Base-by-base conservation (phyloP, 164 flowering plant genomes). In the Magnolia officinalis region DNA sequence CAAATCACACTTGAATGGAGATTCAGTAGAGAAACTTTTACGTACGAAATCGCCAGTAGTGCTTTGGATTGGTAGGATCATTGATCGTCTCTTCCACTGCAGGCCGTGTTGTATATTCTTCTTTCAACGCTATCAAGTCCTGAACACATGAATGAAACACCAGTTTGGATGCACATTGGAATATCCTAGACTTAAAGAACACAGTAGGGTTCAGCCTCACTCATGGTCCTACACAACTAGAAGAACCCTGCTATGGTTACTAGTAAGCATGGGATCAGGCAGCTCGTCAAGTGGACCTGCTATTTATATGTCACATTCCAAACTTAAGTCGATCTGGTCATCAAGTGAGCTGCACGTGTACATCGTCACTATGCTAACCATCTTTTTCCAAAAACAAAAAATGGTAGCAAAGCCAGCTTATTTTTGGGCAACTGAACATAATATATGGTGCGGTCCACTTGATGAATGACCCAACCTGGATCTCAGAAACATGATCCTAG, bases 41-140 rank as follows among this genome's bases (percentile, higher is more conserved):
- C 98, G 5, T 87, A 95, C 99, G 97, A 83, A 76, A 96, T 87
- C 99, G 85, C 99, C 99, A 96, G 80, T 96, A 96, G 81, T 96
- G 99, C 83, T 90, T 96, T 66, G 99, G 99, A 79, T 96, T 94
- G 64, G 98, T 92, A 10, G 99, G 99, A 80, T 94, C 91, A 74
- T 96, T 96, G 83, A 96, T 92, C 1, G 96, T 96, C 88, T 96
- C 99, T 85, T 96, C 98, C 16, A 75, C 73, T 0, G 97, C 95
- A 66, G 99, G 98, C 70, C 99, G 91, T 49, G 88, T 83, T 23
- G 90, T 89, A 83, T 96, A 96, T 65, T 89, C 92, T 80, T 89
- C 93, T 84, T 90, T 96, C 81, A 96, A 74, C 16, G 95, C 96
- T 75, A 96, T 72, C 84, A 94, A 81, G 78, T 96, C 99, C 98